Conservation (phyloP, 805 yeast species). For the Kodamaea sagamina region DNA sequence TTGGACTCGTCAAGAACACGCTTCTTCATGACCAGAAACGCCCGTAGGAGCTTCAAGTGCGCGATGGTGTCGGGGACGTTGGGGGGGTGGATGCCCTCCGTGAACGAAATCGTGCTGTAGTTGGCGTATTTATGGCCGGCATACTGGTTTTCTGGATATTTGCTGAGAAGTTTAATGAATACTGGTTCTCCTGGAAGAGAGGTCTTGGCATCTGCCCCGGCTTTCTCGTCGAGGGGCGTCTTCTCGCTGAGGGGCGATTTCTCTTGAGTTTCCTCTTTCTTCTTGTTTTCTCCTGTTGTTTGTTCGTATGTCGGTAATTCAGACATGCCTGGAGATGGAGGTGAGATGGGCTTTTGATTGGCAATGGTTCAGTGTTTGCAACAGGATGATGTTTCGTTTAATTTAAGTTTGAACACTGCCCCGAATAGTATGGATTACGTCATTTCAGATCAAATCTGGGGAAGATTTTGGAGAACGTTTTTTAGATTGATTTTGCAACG, state of each 20-base stretch:
- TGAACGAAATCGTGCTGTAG: background rate
- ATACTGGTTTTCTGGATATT: background rate
- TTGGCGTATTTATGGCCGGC: background rate
- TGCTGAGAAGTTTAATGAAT: background rate
- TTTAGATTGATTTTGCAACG: no score
- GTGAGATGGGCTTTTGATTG: no score
- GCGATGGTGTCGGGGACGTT: slow-evolving; percentile 19
- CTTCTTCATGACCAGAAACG: slow-evolving; percentile 23
- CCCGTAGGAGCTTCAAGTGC: slow-evolving; percentile 26
- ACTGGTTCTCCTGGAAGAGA: no score
- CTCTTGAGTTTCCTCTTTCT: background rate
- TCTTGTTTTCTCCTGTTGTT: background rate
- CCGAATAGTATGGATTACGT: no score
- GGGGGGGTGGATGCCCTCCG: background rate
- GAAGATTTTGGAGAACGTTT: no score
- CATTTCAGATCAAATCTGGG: no score
- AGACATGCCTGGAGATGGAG: no score
- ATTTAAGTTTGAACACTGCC: no score
- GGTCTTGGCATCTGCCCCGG: background rate
- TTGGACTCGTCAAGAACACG: slow-evolving; percentile 7
- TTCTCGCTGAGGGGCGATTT: no score
- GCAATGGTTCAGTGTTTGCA: no score
- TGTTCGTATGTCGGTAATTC: background rate
- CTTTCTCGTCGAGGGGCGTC: background rate
- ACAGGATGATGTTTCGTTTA: no score